Conservation (phyloP, 192 early-diverging fungal species). For the Powellomyces hirtus region DNA sequence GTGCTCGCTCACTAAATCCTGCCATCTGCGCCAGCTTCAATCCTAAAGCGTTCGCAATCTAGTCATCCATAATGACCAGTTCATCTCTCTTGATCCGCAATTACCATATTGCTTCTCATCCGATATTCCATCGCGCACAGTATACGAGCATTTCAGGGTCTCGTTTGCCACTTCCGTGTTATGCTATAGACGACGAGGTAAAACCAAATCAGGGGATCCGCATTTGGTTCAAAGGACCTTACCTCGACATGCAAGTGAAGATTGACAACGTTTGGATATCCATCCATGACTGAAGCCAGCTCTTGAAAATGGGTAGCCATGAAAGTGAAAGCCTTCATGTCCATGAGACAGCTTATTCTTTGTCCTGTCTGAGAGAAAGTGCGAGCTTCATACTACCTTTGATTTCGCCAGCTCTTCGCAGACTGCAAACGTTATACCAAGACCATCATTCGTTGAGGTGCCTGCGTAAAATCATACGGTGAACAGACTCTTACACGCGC, state of each 20-base stretch:
- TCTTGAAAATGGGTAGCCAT: constrained; percentile 74
- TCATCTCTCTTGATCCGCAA: no score
- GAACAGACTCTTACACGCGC: not conserved
- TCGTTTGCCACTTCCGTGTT: no score
- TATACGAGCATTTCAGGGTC: constrained; percentile 51
- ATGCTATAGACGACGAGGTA: no score
- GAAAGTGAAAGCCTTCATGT: constrained; percentile 51
- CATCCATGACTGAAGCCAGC: constrained; percentile 51
- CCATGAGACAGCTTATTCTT: not conserved
- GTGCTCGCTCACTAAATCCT: constrained; percentile 28
- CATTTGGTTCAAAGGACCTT: no score
- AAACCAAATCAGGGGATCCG: no score
- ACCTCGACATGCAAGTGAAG: constrained; percentile 54
- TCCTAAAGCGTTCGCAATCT: constrained; percentile 25
- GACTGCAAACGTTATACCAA: constrained; percentile 69
- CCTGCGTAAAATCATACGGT: constrained; percentile 42
- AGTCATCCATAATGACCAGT: not conserved
- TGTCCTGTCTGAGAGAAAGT: not conserved
- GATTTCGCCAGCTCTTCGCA: constrained; percentile 58
- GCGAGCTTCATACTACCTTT: constrained; percentile 9
- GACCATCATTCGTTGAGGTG: constrained; percentile 68
- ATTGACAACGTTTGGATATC: constrained; percentile 59
- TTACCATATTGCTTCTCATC: constrained; percentile 48
- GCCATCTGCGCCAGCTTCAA: constrained; percentile 43
- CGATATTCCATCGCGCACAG: constrained; percentile 44